phyloP scores from a whole-genome alignment of 257 asterid genomes.

The Plantago elongata region DNA sequence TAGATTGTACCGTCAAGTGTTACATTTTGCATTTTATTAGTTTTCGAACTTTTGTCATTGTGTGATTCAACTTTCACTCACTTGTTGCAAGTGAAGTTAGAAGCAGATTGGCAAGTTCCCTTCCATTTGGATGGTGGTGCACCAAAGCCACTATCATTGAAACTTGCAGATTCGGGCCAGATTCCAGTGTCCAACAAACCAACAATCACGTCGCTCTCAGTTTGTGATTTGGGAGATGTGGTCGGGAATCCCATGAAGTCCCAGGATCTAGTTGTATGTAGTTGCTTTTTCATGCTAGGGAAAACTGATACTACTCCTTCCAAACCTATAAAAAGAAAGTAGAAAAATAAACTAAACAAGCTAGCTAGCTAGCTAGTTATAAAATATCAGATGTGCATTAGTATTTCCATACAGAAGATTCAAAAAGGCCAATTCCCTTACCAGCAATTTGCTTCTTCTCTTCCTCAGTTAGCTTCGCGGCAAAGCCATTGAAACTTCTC shows the following conservation, averaged over 20 bases:
- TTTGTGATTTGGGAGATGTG: conserved; percentile 20
- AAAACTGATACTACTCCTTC: conserved; percentile 52
- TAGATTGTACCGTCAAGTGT: too few species aligned
- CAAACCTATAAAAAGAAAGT: conserved; percentile 24
- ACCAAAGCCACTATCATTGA: conserved; percentile 23
- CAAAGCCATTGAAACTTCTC: conserved; percentile 66
- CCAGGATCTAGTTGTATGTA: conserved; percentile 61
- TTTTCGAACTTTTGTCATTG: too few species aligned
- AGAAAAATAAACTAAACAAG: too few species aligned
- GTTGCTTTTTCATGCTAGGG: conserved; percentile 37
- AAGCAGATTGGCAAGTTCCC: conserved; percentile 26
- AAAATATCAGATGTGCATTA: too few species aligned
- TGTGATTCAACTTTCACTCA: conserved; percentile 17
- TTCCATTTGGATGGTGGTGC: conserved; percentile 37
- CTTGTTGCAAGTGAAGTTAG: conserved; percentile 38
- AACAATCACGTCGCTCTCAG: conserved; percentile 34
- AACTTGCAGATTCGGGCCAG: conserved; percentile 37
- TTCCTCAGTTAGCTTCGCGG: conserved; percentile 43
- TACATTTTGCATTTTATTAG: too few species aligned
- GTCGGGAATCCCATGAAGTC: conserved; percentile 53
- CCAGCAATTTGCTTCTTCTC: conserved; percentile 44
- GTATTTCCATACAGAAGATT: too few species aligned
- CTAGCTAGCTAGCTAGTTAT: too few species aligned
- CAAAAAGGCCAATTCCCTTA: conserved; percentile 6
- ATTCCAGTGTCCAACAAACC: conserved; percentile 37